A percentile compares a stretch with the other conserved stretches of the same genome.
Conservation (phyloP, 768 basidiomycete genomes). For the Paxillus ammoniavirescens region DNA sequence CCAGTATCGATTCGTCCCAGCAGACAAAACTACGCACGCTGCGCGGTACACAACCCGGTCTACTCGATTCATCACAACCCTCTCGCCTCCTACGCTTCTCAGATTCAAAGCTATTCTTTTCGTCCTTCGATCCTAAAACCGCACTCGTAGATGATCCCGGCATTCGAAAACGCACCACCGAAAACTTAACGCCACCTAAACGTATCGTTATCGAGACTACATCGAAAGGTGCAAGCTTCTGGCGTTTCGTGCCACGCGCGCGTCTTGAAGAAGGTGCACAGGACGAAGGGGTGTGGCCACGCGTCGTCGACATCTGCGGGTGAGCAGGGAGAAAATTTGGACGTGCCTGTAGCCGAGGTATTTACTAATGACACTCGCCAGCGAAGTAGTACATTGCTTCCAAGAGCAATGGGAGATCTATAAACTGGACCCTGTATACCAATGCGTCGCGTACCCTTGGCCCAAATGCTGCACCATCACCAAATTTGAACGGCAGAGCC, state of each 20-base stretch:
- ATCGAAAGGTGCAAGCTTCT: conserved; percentile 52
- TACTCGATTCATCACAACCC: conserved; percentile 62
- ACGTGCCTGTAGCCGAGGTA: conserved; percentile 1
- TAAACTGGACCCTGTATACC: conserved; percentile 75
- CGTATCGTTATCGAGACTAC: conserved; percentile 73
- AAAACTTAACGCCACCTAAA: conserved; percentile 55
- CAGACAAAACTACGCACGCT: conserved; percentile 13
- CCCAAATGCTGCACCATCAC: conserved; percentile 33
- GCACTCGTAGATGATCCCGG: conserved; percentile 47
- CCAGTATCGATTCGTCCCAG: conserved; percentile 8
- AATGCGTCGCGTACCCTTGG: conserved; percentile 52
- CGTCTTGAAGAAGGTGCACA: conserved; percentile 51
- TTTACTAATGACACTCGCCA: conserved; percentile 25
- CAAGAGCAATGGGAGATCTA: conserved; percentile 88
- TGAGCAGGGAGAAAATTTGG: conserved; percentile 34
- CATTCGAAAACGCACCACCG: conserved; percentile 39
- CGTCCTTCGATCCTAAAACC: conserved; percentile 68
- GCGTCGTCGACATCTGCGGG: conserved; percentile 68
- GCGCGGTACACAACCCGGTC: conserved; percentile 55
- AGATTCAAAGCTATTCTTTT: conserved; percentile 64
- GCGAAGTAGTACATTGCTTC: conserved; percentile 49
- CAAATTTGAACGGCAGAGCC: conserved; percentile 14
- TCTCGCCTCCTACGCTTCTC: conserved; percentile 59
- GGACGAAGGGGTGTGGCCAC: conserved; percentile 73
- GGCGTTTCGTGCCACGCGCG: conserved; percentile 80